Evolutionary conservation across 805 yeast species (phyloP), one percentile per base, ranked within the genome.

Genomic region (Vanderwaltozyma verrucispora): DNA sequence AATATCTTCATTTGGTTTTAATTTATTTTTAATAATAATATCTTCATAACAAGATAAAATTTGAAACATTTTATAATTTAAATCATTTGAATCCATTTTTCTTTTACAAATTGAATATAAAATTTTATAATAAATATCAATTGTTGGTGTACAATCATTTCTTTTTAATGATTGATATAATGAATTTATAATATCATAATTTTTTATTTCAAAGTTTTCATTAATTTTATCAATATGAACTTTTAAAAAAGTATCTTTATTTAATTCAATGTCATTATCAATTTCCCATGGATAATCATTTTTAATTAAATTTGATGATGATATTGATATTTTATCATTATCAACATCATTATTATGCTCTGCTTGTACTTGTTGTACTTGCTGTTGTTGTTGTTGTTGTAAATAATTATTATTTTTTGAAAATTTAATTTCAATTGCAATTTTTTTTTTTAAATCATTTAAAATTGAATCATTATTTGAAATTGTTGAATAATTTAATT

Each of bases 41-140:
- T 79, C 87, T 35, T 81, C 82, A 51, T 81, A 81, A 26, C 79
- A 75, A 16, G 75, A 77, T 44, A 81, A 60, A 40, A 81, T 54
- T 37, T 70, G 73, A 2, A 83, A 79, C 53, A 81, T 64, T 51
- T 71, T 72, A 32, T 69, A 70, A 52, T 81, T 86, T 6, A 73
- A 57, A 19, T 76, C 64, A 43, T 68, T 71, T 39, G 71, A 72
- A 38, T 69, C 68, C 28, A 74, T 57, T 3, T 63, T 49, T 54
- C 92, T 67, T 30, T 55, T 42, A 12, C 69, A 56, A 10, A 81
- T 67, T 1, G 87, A 76, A 16, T 60, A 54, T 31, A 81, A 58
- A 5, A 80, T 75, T 14, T 69, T 59, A 42, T 74, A 71, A 59
- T 74, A 81, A 2, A 67, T 54, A 2, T 66, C 69, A 6, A 74